Conservation (phyloP, 2,329 filamentous ascomycete genomes). For the Ophiostoma sp. region DNA sequence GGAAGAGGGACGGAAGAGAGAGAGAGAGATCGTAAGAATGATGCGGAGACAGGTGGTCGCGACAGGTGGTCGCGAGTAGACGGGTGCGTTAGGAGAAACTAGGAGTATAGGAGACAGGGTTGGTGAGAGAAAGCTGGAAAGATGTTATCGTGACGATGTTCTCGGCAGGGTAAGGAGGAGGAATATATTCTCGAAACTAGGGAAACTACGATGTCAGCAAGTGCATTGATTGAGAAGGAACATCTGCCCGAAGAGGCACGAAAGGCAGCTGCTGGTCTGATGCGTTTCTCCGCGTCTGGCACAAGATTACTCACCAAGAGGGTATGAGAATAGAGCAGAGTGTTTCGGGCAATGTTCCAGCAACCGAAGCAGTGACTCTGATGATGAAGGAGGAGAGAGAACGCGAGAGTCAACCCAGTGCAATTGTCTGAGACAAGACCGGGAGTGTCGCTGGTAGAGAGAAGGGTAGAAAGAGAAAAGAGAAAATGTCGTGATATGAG, state of each 20-base stretch:
- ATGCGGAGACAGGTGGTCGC: constrained; percentile 7
- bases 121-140: not conserved
- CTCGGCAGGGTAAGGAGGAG: not conserved
- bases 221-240: not conserved
- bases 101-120: constrained; percentile 8
- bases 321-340: not conserved
- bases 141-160: not conserved
- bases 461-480: not conserved
- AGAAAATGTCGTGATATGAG: not conserved
- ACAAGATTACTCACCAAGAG: constrained; percentile 7
- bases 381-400: not conserved
- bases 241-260: no score
- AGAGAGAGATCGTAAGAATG: constrained; percentile 7
- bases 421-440: constrained; percentile 29
- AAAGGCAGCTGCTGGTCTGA: no score
- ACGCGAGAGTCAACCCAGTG: constrained; percentile 23
- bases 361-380: constrained; percentile 28
- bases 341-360: constrained; percentile 33
- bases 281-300: not conserved
- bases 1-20: not conserved
- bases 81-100: constrained; percentile 9
- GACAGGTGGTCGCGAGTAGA: constrained; percentile 13
- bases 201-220: not conserved
- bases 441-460: constrained; percentile 19
- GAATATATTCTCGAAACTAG: not conserved